Evolutionary conservation across 495 filamentous ascomycete genomes (phyloP).

Genomic region (Pseudomonodictys pantanalensis): DNA sequence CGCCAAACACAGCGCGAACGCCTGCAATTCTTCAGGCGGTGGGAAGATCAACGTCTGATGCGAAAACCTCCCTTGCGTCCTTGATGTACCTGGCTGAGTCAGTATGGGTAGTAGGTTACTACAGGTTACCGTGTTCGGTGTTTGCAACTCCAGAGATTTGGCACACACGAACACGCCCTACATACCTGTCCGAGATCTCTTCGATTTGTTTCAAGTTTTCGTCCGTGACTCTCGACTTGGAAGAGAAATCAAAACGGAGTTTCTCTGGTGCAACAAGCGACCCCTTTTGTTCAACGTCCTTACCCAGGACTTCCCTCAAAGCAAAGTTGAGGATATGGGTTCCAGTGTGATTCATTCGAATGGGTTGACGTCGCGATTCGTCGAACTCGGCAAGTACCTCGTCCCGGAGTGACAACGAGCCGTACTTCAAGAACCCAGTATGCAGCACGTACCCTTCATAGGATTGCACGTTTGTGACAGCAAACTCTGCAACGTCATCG

Average conservation of each 20-base stretch:
- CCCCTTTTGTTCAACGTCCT: conserved; percentile 87
- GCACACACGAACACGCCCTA: too few species aligned
- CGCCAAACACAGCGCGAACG: conserved; percentile 92
- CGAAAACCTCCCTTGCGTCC: conserved; percentile 79
- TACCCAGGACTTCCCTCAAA: conserved; percentile 81
- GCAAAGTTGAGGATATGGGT: conserved; percentile 97
- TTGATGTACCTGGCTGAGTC: conserved; percentile 84
- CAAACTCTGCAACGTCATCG: conserved; percentile 84
- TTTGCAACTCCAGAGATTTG: too few species aligned
- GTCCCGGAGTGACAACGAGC: conserved; percentile 71
- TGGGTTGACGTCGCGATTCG: conserved; percentile 84
- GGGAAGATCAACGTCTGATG: conserved; percentile 80
- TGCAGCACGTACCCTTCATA: conserved; percentile 93
- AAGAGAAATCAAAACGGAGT: conserved; percentile 95
- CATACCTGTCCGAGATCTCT: too few species aligned
- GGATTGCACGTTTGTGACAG: conserved; percentile 86
- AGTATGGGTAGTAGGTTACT: too few species aligned
- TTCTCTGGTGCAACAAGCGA: conserved; percentile 94
- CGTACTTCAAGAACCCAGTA: conserved; percentile 91
- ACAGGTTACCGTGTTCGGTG: too few species aligned
- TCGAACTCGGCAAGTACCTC: conserved; percentile 91
- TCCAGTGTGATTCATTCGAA: conserved; percentile 95
- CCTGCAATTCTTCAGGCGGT: conserved; percentile 79
- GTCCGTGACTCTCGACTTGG: conserved; percentile 72
- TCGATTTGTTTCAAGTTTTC: conserved; percentile 81